Evolutionary conservation across 1,284 basidiomycete genomes (phyloP).

Genomic region (Amylostereum chailletii): DNA sequence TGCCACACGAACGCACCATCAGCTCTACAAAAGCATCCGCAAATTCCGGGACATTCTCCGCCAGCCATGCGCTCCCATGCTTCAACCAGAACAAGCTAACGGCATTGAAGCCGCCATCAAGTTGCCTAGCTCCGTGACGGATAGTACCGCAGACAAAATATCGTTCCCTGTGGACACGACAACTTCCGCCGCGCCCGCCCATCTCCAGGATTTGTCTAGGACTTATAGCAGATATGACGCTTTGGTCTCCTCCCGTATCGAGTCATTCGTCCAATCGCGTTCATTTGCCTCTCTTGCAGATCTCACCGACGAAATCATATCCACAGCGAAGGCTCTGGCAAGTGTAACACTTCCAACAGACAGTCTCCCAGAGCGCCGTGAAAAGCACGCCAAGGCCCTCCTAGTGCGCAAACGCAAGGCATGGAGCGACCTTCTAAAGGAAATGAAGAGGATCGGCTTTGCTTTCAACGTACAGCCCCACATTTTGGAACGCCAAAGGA

Average conservation of each 20-base stretch:
- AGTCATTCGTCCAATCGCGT: slow-evolving; percentile 30
- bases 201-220: slow-evolving; percentile 32
- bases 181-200: slow-evolving; percentile 15
- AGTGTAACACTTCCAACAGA: slow-evolving; percentile 38
- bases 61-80: slow-evolving; percentile 49
- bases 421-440: slow-evolving; percentile 86
- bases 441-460: slow-evolving; percentile 78
- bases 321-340: slow-evolving; percentile 56
- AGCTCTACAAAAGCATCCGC: slow-evolving; percentile 85
- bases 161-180: slow-evolving; percentile 9
- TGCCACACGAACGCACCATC: slow-evolving; percentile 85
- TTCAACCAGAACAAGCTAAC: slow-evolving; percentile 31
- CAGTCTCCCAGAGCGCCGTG: slow-evolving; percentile 50
- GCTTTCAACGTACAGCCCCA: slow-evolving; percentile 69
- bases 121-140: background rate
- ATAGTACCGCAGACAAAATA: background rate
- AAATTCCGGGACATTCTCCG: slow-evolving; percentile 89
- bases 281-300: slow-evolving; percentile 40
- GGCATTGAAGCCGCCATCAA: slow-evolving; percentile 22
- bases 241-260: slow-evolving; percentile 34
- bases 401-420: slow-evolving; percentile 86
- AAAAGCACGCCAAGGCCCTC: slow-evolving; percentile 70
- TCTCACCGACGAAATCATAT: slow-evolving; percentile 71
- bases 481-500: slow-evolving; percentile 53
- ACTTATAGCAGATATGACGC: slow-evolving; percentile 41